phyloP scores from a whole-genome alignment of 2,329 filamentous ascomycete genomes.

The Saccharata proteae region DNA sequence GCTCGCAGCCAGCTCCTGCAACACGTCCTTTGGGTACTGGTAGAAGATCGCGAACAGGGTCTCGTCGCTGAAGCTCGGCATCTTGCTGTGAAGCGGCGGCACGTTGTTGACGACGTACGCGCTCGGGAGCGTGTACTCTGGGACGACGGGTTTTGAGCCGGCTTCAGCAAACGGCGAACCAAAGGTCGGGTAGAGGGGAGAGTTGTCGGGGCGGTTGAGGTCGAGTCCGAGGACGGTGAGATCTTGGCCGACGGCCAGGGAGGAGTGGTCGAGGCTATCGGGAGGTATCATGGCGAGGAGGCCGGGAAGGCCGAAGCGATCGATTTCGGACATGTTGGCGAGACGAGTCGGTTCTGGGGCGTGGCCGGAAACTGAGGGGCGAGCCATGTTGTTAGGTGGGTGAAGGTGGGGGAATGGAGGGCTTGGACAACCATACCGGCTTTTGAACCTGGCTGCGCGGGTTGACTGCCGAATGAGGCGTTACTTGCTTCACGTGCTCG shows the following conservation, averaged over 20 bases:
- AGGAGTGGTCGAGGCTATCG: slow-evolving; percentile 38
- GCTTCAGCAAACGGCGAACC: slow-evolving; percentile 50
- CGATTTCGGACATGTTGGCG: slow-evolving; percentile 46
- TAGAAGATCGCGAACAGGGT: slow-evolving; percentile 61
- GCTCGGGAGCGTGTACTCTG: slow-evolving; percentile 49
- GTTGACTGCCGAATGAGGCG: slow-evolving; percentile 8
- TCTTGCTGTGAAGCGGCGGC: slow-evolving; percentile 46
- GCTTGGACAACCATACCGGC: slow-evolving; percentile 2
- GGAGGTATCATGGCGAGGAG: slow-evolving; percentile 45
- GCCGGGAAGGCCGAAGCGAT: slow-evolving; percentile 48
- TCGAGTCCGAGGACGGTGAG: slow-evolving; percentile 52
- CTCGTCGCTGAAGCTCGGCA: slow-evolving; percentile 48
- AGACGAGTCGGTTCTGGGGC: slow-evolving; percentile 28
- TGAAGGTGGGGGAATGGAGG: not conserved
- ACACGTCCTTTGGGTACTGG: slow-evolving; percentile 51
- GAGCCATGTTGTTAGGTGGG: too few relatives aligned
- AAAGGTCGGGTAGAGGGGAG: slow-evolving; percentile 51
- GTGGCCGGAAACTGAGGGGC: not conserved
- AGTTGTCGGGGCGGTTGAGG: slow-evolving; percentile 46
- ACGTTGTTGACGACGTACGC: slow-evolving; percentile 58
- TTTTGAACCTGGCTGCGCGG: slow-evolving; percentile 6
- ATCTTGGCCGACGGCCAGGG: slow-evolving; percentile 50
- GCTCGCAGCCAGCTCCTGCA: slow-evolving; percentile 53
- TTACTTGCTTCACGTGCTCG: slow-evolving; percentile 9
- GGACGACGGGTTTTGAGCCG: slow-evolving; percentile 44